Conservation (phyloP, 1,284 basidiomycete genomes). For the Earliella scabrosa region DNA sequence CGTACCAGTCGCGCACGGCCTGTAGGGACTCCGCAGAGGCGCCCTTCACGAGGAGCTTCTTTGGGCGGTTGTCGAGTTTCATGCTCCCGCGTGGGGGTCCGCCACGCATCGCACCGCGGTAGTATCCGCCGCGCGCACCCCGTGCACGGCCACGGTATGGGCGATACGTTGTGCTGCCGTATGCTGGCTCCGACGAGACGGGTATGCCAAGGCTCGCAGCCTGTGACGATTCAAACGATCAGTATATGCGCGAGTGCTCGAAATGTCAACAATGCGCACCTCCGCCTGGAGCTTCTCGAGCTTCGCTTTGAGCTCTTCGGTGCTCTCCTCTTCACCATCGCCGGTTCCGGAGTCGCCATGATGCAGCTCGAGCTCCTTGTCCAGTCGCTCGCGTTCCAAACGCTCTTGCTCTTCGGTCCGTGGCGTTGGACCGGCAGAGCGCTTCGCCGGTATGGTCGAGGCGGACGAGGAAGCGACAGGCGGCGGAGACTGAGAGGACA, state of each 20-base stretch:
- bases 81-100: slow-evolving; percentile 70
- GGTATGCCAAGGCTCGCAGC: slow-evolving; percentile 82
- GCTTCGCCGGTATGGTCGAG: slow-evolving; percentile 20
- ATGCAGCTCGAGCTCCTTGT: slow-evolving; percentile 77
- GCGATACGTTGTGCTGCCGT: slow-evolving; percentile 52
- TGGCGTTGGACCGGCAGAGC: slow-evolving; percentile 33
- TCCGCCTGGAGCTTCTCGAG: slow-evolving; percentile 84
- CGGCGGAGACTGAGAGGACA: slow-evolving; percentile 35
- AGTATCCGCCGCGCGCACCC: slow-evolving; percentile 52
- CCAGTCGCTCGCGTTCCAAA: slow-evolving; percentile 66
- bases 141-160: slow-evolving; percentile 74
- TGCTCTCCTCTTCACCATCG: slow-evolving; percentile 52
- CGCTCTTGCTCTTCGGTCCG: slow-evolving; percentile 48
- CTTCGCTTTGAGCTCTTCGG: slow-evolving; percentile 79
- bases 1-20: slow-evolving; percentile 82
- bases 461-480: slow-evolving; percentile 15
- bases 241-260: slow-evolving; percentile 8
- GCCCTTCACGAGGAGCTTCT: slow-evolving; percentile 78
- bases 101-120: slow-evolving; percentile 67
- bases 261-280: slow-evolving; percentile 52
- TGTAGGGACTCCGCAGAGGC: slow-evolving; percentile 58
- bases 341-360: slow-evolving; percentile 41
- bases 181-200: slow-evolving; percentile 44
- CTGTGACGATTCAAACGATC: slow-evolving; percentile 38
- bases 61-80: slow-evolving; percentile 91